phyloP scores from a whole-genome alignment of 257 asterid species.

The Lithospermum erythrorhizon region DNA sequence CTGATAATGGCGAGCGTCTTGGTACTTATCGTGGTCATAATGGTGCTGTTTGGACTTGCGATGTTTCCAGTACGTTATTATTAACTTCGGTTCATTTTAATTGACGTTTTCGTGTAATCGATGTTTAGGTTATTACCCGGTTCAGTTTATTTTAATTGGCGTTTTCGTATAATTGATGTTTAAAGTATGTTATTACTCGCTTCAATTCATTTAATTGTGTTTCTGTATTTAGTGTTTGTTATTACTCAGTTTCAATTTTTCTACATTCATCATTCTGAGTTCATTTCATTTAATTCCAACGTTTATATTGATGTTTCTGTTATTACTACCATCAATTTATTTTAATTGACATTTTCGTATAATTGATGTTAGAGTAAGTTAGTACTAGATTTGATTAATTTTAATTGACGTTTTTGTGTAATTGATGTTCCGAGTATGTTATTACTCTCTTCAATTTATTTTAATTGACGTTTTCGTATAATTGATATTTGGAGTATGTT shows the following conservation, averaged over 20 bases:
- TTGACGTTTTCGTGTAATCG: neutral
- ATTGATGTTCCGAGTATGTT: slow-evolving; percentile 56
- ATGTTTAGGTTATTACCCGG: no score
- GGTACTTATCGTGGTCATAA: slow-evolving; percentile 93
- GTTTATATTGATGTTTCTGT: slow-evolving; percentile 72
- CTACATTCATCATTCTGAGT: no score
- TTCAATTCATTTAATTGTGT: no score
- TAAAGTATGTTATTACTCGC: no score
- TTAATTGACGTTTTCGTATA: neutral
- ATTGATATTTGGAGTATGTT: slow-evolving; percentile 55
- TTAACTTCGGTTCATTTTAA: neutral
- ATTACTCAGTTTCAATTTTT: no score
- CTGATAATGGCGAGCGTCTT: slow-evolving; percentile 90
- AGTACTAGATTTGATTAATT: neutral
- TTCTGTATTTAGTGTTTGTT: no score
- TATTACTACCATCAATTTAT: neutral
- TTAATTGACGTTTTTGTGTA: neutral
- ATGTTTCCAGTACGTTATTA: slow-evolving; percentile 51
- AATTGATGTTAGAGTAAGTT: slow-evolving; percentile 21
- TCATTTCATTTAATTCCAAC: no score
- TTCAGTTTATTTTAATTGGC: neutral
- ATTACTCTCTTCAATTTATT: neutral
- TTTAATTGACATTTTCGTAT: neutral
- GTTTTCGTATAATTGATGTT: no score
- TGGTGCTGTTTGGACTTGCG: slow-evolving; percentile 98